Evolutionary conservation across 441 rosid genomes (phyloP).

Genomic region (Rhodomyrtus psidioides): DNA sequence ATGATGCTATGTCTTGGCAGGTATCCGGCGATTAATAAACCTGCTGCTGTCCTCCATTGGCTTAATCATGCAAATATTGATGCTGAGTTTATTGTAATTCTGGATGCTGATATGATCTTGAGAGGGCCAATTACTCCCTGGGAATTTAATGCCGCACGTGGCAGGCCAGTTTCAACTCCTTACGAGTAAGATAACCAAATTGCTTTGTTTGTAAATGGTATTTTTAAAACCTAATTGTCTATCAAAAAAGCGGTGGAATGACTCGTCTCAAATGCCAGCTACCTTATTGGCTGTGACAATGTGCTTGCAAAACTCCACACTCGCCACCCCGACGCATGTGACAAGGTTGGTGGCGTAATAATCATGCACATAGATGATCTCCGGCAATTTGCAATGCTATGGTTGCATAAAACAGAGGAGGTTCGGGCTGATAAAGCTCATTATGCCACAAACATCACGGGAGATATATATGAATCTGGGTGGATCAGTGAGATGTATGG

Average conservation of each 20-base stretch:
- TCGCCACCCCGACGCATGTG: conserved; percentile 85
- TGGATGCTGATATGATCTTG: conserved; percentile 97
- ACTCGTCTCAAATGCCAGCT: conserved; percentile 33
- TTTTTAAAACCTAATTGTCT: neutral
- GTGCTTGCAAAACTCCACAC: conserved; percentile 94
- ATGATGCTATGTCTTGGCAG: conserved; percentile 21
- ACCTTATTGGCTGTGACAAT: conserved; percentile 93
- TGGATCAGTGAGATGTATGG: conserved; percentile 99
- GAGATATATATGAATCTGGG: conserved; percentile 86
- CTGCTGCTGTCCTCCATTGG: conserved; percentile 98
- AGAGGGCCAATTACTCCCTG: conserved; percentile 98
- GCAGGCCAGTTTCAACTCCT: conserved; percentile 98
- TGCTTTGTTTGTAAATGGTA: neutral
- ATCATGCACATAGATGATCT: conserved; percentile 98
- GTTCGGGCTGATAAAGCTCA: conserved; percentile 95
- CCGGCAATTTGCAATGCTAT: conserved; percentile 66
- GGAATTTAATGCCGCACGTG: conserved; percentile 89
- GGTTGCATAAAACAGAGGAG: conserved; percentile 98
- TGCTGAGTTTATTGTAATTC: conserved; percentile 90
- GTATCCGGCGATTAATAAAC: conserved; percentile 99
- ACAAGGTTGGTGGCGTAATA: conserved; percentile 98
- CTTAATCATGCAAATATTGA: conserved; percentile 80
- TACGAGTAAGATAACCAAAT: conserved; percentile 57
- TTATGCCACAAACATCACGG: conserved; percentile 81
- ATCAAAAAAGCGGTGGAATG: neutral